Base-by-base conservation (phyloP, 495 filamentous ascomycete species). In the Neurospora terricola region DNA sequence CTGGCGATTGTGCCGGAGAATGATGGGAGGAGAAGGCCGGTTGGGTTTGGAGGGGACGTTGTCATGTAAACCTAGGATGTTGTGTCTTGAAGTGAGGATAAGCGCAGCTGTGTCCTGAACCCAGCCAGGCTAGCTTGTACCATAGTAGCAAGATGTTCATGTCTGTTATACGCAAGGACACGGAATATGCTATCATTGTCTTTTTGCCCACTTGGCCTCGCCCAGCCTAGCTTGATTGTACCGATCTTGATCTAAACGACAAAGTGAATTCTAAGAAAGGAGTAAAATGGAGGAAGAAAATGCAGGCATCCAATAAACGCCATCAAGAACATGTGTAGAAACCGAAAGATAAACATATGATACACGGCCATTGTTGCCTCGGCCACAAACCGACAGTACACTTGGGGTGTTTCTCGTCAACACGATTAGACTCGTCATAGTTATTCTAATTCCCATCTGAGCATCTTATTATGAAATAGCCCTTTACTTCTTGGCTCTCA, bases 21-120 rank as follows among this genome's bases (percentile, higher is more conserved):
- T 75, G 88, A 84, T 23, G 94, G 93, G 4, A 83, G 81, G 78
- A 85, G 91, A 75, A 85, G 90, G 43, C 96, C 96, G 10, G 93
- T 98, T 75, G 96, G 96, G 30, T 98, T 99, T 86, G 96, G 95
- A 0, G 95, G 95, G 18, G 87, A 88, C 79, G 86, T 96, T 16
- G 78, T 75, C 4, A 34, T 62, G 27, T 62, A 6, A 12, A 54
- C 14, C 12, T 23, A n/a, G 18, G 3, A 2, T 45, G 42, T 10
- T 45, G 42, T n/a, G 42, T 45, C 7, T 4, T 48, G 6, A 3
- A 11, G 42, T 45, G 42, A 21, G 18, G 8, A 21, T 45, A 7
- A 18, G 43, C 18, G n/a, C 8, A n/a, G 42, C 43, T 21, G 3
- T 23, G 4, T 54, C 45, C 45, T 54, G 21, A 54, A 14, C 1